phyloP scores from a whole-genome alignment of 495 filamentous ascomycete species.

The Neohortaea acidophila region DNA sequence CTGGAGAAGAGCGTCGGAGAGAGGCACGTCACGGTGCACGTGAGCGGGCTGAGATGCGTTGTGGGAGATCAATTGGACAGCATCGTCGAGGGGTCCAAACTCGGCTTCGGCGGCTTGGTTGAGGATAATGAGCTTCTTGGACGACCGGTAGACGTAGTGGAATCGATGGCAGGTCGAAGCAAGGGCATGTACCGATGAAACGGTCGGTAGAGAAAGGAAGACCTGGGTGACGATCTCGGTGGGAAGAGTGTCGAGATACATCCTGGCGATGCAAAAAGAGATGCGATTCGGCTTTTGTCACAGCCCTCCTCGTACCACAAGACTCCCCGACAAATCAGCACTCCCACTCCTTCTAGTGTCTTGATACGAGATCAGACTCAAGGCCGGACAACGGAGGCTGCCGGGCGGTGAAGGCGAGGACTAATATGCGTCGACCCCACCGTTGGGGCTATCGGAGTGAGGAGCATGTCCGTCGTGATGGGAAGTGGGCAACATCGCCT shows the following conservation, averaged over 20 bases:
- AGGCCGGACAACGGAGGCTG: constrained; percentile 5
- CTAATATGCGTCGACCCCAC: constrained; percentile 48
- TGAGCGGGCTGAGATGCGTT: constrained; percentile 43
- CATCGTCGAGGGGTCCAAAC: constrained; percentile 45
- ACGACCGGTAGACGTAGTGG: constrained; percentile 36
- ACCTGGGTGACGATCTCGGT: constrained; percentile 50
- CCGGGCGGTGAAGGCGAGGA: constrained; percentile 23
- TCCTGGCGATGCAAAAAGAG: constrained; percentile 20
- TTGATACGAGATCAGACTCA: too few species aligned
- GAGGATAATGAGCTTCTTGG: constrained; percentile 40
- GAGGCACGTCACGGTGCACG: constrained; percentile 31
- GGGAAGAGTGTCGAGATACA: constrained; percentile 37
- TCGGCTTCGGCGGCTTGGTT: constrained; percentile 37
- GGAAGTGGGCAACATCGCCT: constrained; percentile 10
- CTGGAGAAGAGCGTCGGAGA: constrained; percentile 40
- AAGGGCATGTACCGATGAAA: constrained; percentile 40
- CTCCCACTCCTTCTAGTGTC: too few species aligned
- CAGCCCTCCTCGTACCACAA: too few species aligned
- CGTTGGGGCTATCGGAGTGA: constrained; percentile 50
- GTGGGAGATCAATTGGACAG: constrained; percentile 45
- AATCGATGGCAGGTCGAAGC: constrained; percentile 39
- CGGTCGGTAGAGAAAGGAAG: constrained; percentile 37
- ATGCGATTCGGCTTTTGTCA: constrained; percentile 7
- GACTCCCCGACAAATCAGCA: too few species aligned
- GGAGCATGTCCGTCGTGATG: not conserved